Evolutionary conservation across 306 rosid species (phyloP), one percentile per base, ranked within the genome.

Genomic region (Dicorynia guianensis): DNA sequence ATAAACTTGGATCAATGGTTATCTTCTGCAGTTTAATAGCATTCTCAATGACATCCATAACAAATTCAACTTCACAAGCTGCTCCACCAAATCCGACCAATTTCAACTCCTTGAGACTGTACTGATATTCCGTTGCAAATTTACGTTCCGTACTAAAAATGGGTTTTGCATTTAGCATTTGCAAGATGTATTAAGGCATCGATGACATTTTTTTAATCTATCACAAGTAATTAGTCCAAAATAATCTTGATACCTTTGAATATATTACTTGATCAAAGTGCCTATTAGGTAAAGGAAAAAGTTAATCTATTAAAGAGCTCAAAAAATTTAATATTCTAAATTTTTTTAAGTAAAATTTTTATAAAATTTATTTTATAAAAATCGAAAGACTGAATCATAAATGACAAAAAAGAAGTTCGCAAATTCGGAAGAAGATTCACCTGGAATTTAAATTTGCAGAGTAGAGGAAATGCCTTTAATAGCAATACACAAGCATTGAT

Each of bases 1-100:
- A 67, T 57, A 79, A 57, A 49, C 78, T 57, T 69, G 81, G 76
- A 71, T 83, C 86, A 63, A 83, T 75, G 43, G 62, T 79, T 49
- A 83, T 75, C 78, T 79, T 83, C 36, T 56, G 30, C 15, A 83
- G 83, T 36, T 63, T 66, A 74, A 33, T 55, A 39, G 81, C 65
- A 63, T 69, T 69, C 39, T 68, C 65, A 74, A 82, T 4, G 30
- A 82, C 4, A 42, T 55, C 25, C 76, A 14, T 62, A 17, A 56
- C 60, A 17, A 78, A 33, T 62, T 82, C 83, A 82, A 74, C 78
- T 48, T 78, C 83, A 78, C 77, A 25, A 8, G 60, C 40, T 39
- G 67, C 75, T 39, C 86, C 83, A 63, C 75, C 56, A 82, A 82
- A 78, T 25, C 83, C 81, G 33, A 83, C 20, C 49, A 79, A 19